Evolutionary conservation across 257 asterid species (phyloP), one percentile per base, ranked within the genome.

Genomic region (Petrea volubilis): DNA sequence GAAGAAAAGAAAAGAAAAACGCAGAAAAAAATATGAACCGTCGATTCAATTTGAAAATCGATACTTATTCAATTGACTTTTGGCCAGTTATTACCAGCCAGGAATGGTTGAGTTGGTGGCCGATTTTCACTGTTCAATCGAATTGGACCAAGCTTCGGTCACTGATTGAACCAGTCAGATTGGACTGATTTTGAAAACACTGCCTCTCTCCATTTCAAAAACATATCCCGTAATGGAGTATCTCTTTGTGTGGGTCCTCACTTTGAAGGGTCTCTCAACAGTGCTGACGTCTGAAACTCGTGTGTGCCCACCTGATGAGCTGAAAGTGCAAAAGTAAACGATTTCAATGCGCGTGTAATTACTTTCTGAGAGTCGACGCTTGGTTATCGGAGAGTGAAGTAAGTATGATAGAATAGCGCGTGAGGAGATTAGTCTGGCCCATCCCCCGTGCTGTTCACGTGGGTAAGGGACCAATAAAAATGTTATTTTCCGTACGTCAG

Each of bases 401-500:
- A 11, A 14, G 44, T 23, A 21, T 2, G 0, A 0, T 0, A 6
- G 0, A 0, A n/a, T 0, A 38, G 36, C 24, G 78, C 70, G 78
- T 79, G 78, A 17, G 6, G 3, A 0, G 27, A 10, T 49, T 46
- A 18, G 68, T 67, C n/a, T 72, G 75, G 63, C 82, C 71, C 51
- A n/a, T n/a, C 13, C 29, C 21, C 74, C 55, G 55, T 65, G 66
- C 77, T 3, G 61, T 66, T 57, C 75, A 41, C 71, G 74, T 80
- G 76, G 74, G 78, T 50, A 67, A 67, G 67, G 67, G 73, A 34
- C 81, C 86, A 78, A 81, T 73, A 49, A 76, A 56, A 71, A 55
- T 69, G 82, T 66, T 46, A 70, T 75, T 80, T 78, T 76, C 71
- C 73, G 60, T 15, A 46, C 84, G 78, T 75, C 78, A 71, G 61